These are phyloP conservation scores for Abrus pulchellus DNA, from an alignment of 306 rosid species.

Conservation along the genomic window DNA sequence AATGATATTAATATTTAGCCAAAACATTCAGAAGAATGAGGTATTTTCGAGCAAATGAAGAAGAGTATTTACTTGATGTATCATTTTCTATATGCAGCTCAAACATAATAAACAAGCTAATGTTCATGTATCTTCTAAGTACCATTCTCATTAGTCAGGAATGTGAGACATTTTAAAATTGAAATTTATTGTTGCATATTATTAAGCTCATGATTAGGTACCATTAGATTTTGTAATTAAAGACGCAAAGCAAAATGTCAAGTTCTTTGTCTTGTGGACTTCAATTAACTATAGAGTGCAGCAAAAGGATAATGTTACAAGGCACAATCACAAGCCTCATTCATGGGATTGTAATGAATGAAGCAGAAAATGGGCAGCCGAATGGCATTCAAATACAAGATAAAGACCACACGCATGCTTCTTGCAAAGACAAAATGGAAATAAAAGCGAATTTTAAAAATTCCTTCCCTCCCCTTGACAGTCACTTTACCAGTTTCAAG, in stretches of 20 bases:
- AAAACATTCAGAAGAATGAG: constrained; percentile 33
- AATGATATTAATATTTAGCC: constrained; percentile 22
- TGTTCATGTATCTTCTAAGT: not conserved
- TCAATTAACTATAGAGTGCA: constrained; percentile 21
- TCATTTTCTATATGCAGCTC: constrained; percentile 36
- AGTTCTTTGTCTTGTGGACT: constrained; percentile 14
- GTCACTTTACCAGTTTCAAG: constrained; percentile 38
- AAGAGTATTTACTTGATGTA: constrained; percentile 18
- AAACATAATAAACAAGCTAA: constrained; percentile 10
- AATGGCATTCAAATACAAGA: constrained; percentile 42
- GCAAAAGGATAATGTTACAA: too few species aligned
- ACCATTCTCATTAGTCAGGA: not conserved
- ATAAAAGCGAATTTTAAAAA: constrained; percentile 39
- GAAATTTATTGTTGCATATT: constrained; percentile 14
- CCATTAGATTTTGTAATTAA: constrained; percentile 11
- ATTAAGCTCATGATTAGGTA: constrained; percentile 32
- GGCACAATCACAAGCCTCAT: too few species aligned
- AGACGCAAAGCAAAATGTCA: not conserved
- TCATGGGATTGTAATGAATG: constrained; percentile 26
- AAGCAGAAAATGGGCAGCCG: constrained; percentile 37
- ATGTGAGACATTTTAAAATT: constrained; percentile 15
- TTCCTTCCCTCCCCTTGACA: constrained; percentile 48
- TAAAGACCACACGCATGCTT: constrained; percentile 50
- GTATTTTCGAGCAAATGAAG: constrained; percentile 22
- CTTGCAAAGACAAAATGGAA: constrained; percentile 46